Conservation (phyloP, 2,329 filamentous ascomycete species). For the Fusarium multiceps region DNA sequence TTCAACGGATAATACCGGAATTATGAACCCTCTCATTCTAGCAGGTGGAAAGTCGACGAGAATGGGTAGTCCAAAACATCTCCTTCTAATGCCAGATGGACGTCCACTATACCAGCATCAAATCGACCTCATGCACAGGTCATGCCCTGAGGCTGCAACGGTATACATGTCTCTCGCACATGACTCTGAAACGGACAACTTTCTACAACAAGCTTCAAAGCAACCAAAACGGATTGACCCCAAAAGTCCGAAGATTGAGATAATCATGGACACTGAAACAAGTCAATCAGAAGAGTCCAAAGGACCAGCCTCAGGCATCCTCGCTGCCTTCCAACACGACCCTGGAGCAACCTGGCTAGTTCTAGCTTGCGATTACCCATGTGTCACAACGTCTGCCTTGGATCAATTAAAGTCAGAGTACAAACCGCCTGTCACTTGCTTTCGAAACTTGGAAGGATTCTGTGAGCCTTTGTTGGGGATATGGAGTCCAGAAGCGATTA, state of each 20-base stretch:
- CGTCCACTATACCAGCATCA: neutral
- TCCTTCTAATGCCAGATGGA: neutral
- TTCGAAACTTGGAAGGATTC: neutral
- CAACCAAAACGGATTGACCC: no score
- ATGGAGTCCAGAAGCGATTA: neutral
- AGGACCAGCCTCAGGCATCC: neutral
- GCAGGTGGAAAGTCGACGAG: neutral
- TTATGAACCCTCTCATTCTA: neutral
- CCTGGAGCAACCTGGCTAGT: neutral
- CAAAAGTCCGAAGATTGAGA: neutral
- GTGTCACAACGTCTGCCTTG: neutral
- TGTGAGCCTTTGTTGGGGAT: neutral
- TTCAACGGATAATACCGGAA: rapidly evolving
- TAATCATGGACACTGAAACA: neutral
- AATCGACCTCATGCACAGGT: neutral
- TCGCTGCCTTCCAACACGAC: neutral
- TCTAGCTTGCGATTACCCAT: neutral
- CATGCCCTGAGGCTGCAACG: neutral
- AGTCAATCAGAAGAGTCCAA: neutral
- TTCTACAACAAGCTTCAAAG: rapidly evolving
- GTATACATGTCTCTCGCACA: neutral
- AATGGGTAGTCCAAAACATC: neutral
- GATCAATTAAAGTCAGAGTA: rapidly evolving
- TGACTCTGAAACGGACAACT: neutral
- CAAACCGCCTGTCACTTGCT: neutral